phyloP scores from a whole-genome alignment of 345 rosid genomes.

The Hibiscus tridactylites region DNA sequence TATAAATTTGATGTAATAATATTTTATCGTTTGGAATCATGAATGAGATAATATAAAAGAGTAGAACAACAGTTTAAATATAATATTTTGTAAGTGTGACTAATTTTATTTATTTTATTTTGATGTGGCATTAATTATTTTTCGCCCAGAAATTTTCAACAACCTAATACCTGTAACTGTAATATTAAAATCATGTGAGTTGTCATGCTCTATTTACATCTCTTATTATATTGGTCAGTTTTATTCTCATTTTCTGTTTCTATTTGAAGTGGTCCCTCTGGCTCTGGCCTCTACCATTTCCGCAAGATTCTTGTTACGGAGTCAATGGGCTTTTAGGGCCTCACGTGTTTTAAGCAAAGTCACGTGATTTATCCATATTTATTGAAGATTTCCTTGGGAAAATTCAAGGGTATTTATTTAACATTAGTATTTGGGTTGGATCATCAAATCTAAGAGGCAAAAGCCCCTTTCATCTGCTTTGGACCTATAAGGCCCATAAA shows the following conservation, averaged over 20 bases:
- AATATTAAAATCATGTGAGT: conserved; percentile 12
- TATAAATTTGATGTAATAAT: too few species aligned
- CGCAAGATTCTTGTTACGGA: conserved; percentile 11
- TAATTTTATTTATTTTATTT: not conserved
- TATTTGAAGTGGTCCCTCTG: not conserved
- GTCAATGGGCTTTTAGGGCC: conserved; percentile 7
- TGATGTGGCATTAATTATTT: not conserved
- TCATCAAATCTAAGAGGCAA: not conserved
- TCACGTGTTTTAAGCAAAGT: conserved; percentile 17
- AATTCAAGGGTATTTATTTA: not conserved
- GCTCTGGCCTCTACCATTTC: not conserved
- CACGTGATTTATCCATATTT: conserved; percentile 7
- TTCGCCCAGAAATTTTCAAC: not conserved
- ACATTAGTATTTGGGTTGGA: not conserved
- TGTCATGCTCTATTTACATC: conserved; percentile 4
- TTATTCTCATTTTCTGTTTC: not conserved
- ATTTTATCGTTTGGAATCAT: too few species aligned
- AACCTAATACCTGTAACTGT: conserved; percentile 17
- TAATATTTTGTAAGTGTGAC: not conserved
- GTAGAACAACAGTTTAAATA: not conserved
- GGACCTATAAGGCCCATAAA: not conserved
- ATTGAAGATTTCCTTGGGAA: not conserved
- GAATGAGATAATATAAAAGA: too few species aligned
- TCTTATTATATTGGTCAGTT: not conserved
- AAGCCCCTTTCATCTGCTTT: not conserved